Conservation (phyloP, 495 filamentous ascomycete genomes). For the Penicillium subrubescens region DNA sequence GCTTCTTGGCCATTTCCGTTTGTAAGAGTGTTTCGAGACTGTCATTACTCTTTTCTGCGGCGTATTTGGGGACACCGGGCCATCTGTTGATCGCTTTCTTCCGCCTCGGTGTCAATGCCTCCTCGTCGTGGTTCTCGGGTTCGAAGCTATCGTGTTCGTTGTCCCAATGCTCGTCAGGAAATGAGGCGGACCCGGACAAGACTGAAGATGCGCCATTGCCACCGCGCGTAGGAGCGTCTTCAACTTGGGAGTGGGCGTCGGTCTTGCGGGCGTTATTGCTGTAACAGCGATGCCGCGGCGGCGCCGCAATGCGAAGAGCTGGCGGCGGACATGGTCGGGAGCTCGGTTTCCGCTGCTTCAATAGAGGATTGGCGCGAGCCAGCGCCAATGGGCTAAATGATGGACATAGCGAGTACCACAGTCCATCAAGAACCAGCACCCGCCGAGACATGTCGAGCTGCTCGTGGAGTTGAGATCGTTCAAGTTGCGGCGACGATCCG, state of each 20-base stretch:
- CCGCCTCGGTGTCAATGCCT: not conserved
- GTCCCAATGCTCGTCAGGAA: not conserved
- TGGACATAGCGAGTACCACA: slow-evolving; percentile 70
- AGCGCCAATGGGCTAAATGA: slow-evolving; percentile 41
- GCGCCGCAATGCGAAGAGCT: slow-evolving; percentile 9
- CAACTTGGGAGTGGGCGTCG: not conserved
- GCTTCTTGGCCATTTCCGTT: slow-evolving; percentile 17
- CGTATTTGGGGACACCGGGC: not conserved
- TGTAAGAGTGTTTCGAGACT: slow-evolving; percentile 33
- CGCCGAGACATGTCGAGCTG: slow-evolving; percentile 46
- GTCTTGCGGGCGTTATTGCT: slow-evolving; percentile 14
- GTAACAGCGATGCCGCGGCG: slow-evolving; percentile 23
- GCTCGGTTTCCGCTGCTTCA: slow-evolving; percentile 15
- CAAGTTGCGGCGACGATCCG: not conserved
- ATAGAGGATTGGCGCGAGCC: slow-evolving; percentile 11
- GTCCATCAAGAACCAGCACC: slow-evolving; percentile 57
- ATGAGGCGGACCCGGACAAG: not conserved
- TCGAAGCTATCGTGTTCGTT: not conserved
- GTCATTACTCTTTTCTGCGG: slow-evolving; percentile 17
- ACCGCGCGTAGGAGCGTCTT: not conserved
- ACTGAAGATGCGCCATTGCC: not conserved
- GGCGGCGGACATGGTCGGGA: slow-evolving; percentile 11
- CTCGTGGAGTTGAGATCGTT: not conserved
- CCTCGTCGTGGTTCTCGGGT: not conserved
- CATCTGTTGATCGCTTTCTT: not conserved